A percentile compares a stretch with the other conserved stretches of the same genome.
These are phyloP conservation scores for Zygosaccharomyces pseudorouxii DNA, from an alignment of 805 yeast genomes.

Conservation along the genomic window DNA sequence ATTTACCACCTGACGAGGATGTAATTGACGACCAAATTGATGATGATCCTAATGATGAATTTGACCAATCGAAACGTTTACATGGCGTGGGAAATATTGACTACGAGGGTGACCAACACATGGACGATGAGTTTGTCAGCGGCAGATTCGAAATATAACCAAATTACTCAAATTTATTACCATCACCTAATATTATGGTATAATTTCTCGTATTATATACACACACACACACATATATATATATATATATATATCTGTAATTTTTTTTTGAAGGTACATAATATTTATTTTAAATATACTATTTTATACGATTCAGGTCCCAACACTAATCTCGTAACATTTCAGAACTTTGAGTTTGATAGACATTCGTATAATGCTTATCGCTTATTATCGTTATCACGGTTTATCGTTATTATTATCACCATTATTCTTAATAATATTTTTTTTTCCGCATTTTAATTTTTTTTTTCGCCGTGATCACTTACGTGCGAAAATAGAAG, in stretches of 20 bases:
- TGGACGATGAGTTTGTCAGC: constrained; percentile 80
- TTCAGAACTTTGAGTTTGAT: no score
- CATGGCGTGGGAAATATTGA: constrained; percentile 29
- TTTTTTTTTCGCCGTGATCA: not conserved
- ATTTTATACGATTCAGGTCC: no score
- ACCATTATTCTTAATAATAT: constrained; percentile 1
- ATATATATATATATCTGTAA: not conserved
- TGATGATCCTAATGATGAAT: constrained; percentile 41
- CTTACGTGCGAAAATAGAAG: not conserved
- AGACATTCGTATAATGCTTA: no score
- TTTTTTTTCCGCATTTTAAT: constrained; percentile 1
- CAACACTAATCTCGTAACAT: no score
- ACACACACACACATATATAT: no score
- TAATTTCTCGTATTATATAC: not conserved
- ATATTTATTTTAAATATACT: no score
- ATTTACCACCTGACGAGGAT: constrained; percentile 77
- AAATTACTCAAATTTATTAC: not conserved
- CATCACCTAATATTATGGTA: not conserved
- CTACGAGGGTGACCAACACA: constrained; percentile 49
- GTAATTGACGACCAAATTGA: constrained; percentile 65
- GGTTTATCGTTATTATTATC: not conserved
- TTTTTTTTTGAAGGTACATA: not conserved
- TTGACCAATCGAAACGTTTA: constrained; percentile 14
- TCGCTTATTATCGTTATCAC: no score
- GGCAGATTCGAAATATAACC: constrained; percentile 67